Evolutionary conservation across 108 stramenopile species (phyloP), one percentile per base, ranked within the genome.

Genomic region (Cyclotella baltica): DNA sequence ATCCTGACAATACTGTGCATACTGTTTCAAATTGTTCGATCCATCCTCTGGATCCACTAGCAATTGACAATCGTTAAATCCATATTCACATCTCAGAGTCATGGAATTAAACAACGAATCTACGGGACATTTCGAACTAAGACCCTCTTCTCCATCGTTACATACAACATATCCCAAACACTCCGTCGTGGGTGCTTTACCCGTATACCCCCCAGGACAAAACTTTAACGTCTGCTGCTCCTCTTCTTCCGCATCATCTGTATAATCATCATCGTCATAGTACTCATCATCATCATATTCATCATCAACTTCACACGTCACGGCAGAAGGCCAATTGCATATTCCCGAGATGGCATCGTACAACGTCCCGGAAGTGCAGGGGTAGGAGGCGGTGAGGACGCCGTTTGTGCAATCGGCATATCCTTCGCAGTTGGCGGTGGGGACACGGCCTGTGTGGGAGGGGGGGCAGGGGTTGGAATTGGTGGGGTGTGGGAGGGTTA

Each of bases 351-450:
- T 27, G 58, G 37, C 58, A 37, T 76, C 76, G 48, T 65, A 76
- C 19, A 62, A 31, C 10, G 76, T 76, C 0, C 76, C 76, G 16
- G 57, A 34, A 13, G 55, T 31, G 47, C 76, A 76, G 59, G 53
- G 18, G 15, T 22, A 43, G 3, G 18, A 13, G n/a, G 22, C 43
- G 1, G 33, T 35, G 23, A 34, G 34, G 16, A 20, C 33, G 2
- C 76, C 67, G 13, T 76, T 62, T 20, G 47, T 16, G 67, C 76
- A 76, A n/a, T 68, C 67, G n/a, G 66, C 59, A 67, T 76, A 76
- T 47, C 67, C 67, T 15, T 16, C 10, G 52, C 76, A 76, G 33
- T 31, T 30, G 11, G 50, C 43, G 34, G 76, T 69, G 46, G 76
- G 67, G 16, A 51, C 48, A 25, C 59, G 62, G 19, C 76, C 76